phyloP scores from a whole-genome alignment of 208 protist genomes.

The Trypanosoma brucei region DNA sequence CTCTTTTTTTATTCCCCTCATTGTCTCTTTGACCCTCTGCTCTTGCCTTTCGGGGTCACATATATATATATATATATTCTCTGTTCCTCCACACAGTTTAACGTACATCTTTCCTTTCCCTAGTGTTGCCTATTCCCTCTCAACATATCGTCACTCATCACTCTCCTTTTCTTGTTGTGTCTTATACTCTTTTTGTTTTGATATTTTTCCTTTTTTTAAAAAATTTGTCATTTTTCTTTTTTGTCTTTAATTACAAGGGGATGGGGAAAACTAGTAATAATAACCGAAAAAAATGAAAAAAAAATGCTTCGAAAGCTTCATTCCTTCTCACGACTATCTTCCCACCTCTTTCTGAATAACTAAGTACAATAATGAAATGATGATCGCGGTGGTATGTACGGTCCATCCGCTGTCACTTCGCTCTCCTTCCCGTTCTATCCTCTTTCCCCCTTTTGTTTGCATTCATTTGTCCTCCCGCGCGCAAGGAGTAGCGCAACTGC shows the following conservation, averaged over 20 bases:
- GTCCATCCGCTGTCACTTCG: too few species aligned
- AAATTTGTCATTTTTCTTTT: slow-evolving; percentile 8
- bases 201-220: slow-evolving; percentile 4
- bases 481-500: too few species aligned
- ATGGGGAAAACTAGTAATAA: too few species aligned
- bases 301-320: too few species aligned
- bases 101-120: not conserved
- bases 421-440: too few species aligned
- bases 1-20: not conserved
- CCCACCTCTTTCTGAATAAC: not conserved
- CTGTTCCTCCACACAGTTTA: not conserved
- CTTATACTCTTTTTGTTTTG: slow-evolving; percentile 3
- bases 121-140: not conserved
- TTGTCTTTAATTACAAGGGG: slow-evolving; percentile 5
- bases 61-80: not conserved
- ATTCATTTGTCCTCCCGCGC: too few species aligned
- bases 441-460: too few species aligned
- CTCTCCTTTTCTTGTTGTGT: slow-evolving; percentile 2
- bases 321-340: not conserved
- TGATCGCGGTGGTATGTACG: too few species aligned
- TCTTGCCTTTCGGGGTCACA: not conserved
- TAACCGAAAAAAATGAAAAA: too few species aligned
- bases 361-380: not conserved
- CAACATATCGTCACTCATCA: not conserved
- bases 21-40: not conserved